Conservation (phyloP, 202 grass and related monocot species). For the Digitaria exilis region DNA sequence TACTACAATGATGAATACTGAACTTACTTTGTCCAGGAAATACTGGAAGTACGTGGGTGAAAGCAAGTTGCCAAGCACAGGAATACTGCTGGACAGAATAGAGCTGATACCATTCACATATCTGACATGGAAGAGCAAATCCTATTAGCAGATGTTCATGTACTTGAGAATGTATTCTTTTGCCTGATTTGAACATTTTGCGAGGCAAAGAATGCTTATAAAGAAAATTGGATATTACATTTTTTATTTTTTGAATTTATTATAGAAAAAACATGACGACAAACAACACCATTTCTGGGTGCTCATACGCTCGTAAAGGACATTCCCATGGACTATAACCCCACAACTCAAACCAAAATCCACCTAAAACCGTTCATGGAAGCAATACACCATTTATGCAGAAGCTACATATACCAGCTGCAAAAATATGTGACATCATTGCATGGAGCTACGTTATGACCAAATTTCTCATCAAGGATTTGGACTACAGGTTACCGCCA, state of each 20-base stretch:
- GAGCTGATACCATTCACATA: conserved; percentile 97
- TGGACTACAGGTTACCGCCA: not conserved
- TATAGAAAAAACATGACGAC: not conserved
- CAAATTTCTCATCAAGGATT: conserved; percentile 2
- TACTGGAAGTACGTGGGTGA: conserved; percentile 97
- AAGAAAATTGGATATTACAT: not conserved
- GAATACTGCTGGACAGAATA: conserved; percentile 92
- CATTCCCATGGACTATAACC: conserved; percentile 15
- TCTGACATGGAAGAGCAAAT: conserved; percentile 52
- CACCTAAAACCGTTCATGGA: not conserved
- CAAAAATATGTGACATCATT: conserved; percentile 18
- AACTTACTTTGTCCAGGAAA: conserved; percentile 97
- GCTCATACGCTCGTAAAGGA: not conserved
- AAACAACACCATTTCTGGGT: not conserved
- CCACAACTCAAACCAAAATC: not conserved
- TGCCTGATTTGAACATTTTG: conserved; percentile 13
- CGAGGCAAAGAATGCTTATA: not conserved
- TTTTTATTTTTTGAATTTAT: not conserved
- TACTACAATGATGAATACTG: conserved; percentile 19
- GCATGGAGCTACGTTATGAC: conserved; percentile 11
- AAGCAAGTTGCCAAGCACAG: conserved; percentile 81
- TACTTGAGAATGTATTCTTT: conserved; percentile 16
- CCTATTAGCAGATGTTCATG: conserved; percentile 29
- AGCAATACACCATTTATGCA: conserved; percentile 2
- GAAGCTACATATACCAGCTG: not conserved